Percentiles rank a stretch among this genome's conserved stretches.
Evolutionary conservation across 148 eudicot species (phyloP).

Genomic region (Cornus kousa): DNA sequence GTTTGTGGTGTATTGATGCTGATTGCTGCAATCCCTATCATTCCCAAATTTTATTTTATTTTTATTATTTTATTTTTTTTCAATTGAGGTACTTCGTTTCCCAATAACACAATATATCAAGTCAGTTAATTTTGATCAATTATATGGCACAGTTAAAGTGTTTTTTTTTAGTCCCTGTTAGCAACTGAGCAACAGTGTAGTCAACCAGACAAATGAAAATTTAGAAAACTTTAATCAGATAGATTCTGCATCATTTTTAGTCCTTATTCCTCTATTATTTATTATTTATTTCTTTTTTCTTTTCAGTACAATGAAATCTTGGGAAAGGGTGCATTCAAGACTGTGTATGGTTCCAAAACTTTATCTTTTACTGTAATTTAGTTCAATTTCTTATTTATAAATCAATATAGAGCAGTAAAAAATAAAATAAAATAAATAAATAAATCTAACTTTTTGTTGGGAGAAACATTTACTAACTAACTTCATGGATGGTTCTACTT

Average conservation of each 20-base stretch:
- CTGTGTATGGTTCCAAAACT: slow-evolving; percentile 62
- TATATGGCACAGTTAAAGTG: no score
- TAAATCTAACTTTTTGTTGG: neutral
- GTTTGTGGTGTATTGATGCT: no score
- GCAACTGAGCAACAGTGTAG: neutral
- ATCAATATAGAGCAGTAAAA: neutral
- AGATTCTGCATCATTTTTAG: neutral
- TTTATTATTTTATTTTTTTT: no score
- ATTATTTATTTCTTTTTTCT: slow-evolving; percentile 4
- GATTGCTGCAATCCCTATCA: no score
- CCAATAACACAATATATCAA: no score
- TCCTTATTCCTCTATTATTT: neutral
- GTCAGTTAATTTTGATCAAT: no score
- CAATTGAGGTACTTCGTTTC: no score
- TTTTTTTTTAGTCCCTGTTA: no score
- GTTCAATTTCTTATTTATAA: neutral
- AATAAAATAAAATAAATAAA: neutral
- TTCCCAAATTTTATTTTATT: no score
- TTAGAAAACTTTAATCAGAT: neutral
- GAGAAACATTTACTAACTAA: neutral
- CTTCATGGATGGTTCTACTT: neutral
- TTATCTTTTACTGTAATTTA: neutral
- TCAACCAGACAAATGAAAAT: neutral
- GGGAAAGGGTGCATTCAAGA: slow-evolving; percentile 91
- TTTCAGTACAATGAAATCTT: slow-evolving; percentile 73